Percentiles rank a stretch among this genome's conserved stretches.
Evolutionary conservation across 179 eudicot genomes (phyloP).

Genomic region (Vitellaria paradoxa): DNA sequence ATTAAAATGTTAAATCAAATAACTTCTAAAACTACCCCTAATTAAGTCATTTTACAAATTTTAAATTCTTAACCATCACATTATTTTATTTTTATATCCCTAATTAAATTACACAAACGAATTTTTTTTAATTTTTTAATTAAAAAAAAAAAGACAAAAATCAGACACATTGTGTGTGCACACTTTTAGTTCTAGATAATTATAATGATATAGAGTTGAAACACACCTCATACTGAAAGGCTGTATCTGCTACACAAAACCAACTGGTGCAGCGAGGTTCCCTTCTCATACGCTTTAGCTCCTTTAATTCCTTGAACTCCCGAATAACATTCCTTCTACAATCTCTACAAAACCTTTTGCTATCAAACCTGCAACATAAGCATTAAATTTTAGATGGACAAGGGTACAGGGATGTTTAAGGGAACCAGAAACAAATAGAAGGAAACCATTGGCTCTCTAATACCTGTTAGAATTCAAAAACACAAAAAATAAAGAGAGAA

Average conservation of each 20-base stretch:
- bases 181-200: not conserved
- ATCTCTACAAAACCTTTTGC: constrained; percentile 97
- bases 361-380: constrained; percentile 75
- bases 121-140: too few relatives aligned
- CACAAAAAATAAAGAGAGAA: too few relatives aligned
- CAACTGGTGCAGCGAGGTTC: constrained; percentile 89
- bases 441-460: not conserved
- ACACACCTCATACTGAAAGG: constrained; percentile 89
- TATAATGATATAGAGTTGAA: not conserved
- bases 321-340: constrained; percentile 97
- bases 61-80: too few relatives aligned
- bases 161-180: too few relatives aligned
- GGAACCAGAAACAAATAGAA: not conserved
- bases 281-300: constrained; percentile 79
- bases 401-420: not conserved
- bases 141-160: too few relatives aligned
- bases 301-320: constrained; percentile 95
- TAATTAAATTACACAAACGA: too few relatives aligned
- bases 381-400: not conserved
- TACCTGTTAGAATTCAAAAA: too few relatives aligned
- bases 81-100: too few relatives aligned
- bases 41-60: too few relatives aligned
- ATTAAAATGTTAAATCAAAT: too few relatives aligned
- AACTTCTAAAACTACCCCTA: too few relatives aligned
- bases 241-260: constrained; percentile 95